Base-by-base conservation (phyloP, 2,329 filamentous ascomycete species). In the Aspergillus vadensis region DNA sequence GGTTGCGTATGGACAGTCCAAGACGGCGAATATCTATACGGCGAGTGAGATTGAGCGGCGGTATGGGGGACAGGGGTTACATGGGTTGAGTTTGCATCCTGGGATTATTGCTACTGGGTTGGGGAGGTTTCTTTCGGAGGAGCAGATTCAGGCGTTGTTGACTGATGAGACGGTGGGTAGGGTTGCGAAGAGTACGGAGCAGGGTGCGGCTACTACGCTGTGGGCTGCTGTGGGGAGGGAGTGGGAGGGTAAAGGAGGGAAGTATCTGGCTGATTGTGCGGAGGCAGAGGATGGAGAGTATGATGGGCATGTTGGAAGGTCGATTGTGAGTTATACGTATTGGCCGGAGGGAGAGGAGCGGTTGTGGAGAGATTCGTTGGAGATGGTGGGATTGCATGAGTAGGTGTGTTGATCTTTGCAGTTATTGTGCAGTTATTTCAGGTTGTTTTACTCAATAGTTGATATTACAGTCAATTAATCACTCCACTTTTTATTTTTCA, bases 1-100 rank as follows among this genome's bases (percentile, higher is more conserved):
- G 60, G 43, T 60, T 1, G 74, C 80, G 0, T 86, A 86, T 57
- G 79, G 75, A 0, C 79, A 82, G 61, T 74, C 76, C 52, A 87
- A 86, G 64, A 76, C 78, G 0, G 82, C 83, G 14, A 84, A 83
- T 60, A 77, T 85, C 19, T 82, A 77, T 63, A 79, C 82, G 55
- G 79, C 83, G 2, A 83, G 80, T 62, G 76, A 83, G 57, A 75
- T 86, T 23, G 82, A 85, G 44, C 76, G 82, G 0, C 75, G 75
- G 0, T 85, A 83, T 63, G 80, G 78, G 2, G 21, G 68, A 0
- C 65, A 72, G 4, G 78, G 80, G 2, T 63, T 86, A 0, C 81
- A 82, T 56, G 81, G 75, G 0, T 69, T 72, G 19, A 76, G 75
- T 14, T 60, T 83, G 5, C 79, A 83, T 59, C 84, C 83, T 0